Evolutionary conservation across 495 filamentous ascomycete species (phyloP), one percentile per base, ranked within the genome.

Genomic region (Neurospora tetraspora): DNA sequence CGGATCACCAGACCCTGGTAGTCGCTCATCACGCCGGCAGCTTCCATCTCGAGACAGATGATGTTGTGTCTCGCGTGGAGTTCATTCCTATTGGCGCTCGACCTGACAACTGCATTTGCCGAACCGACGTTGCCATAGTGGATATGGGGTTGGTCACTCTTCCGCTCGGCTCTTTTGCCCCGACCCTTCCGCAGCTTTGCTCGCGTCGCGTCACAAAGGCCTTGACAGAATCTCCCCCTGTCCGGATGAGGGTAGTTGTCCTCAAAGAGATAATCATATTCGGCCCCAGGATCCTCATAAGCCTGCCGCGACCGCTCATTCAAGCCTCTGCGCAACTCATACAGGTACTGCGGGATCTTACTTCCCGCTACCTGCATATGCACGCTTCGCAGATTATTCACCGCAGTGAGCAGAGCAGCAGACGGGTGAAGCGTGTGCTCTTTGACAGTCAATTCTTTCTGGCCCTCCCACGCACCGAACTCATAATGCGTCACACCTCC

Each of bases 401-500:
- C 69, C 9, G 79, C 79, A 2, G 73, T 74, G 16, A 72, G 70
- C 3, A 80, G 70, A 38, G 76, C 11, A 5, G 40, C 20, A 69
- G 81, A 78, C 42, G 83, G 81, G 38, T 76, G 73, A 27, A 75
- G 72, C 23, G 73, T 75, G 43, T 75, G 74, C 12, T 2, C 16
- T 7, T 18, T 42, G 14, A 42, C 4, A 5, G 40, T 6, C 4
- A 42, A 42, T 2, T 42, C 40, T 0, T 42, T 42, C 5, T 42
- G 0, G 5, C 40, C 16, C 14, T 42, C 14, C 40, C 14, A 42
- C 16, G 40, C 12, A 11, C 76, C 78, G 36, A 77, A 78, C 73
- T 80, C 77, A 20, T 80, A 81, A 34, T 82, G 79, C 2, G 80
- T 34, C 4, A 81, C 72, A 6, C 77, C 78, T 2, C 75, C 74